Evolutionary conservation across 495 filamentous ascomycete genomes (phyloP).

Genomic region (Annulohypoxylon maeteangense): DNA sequence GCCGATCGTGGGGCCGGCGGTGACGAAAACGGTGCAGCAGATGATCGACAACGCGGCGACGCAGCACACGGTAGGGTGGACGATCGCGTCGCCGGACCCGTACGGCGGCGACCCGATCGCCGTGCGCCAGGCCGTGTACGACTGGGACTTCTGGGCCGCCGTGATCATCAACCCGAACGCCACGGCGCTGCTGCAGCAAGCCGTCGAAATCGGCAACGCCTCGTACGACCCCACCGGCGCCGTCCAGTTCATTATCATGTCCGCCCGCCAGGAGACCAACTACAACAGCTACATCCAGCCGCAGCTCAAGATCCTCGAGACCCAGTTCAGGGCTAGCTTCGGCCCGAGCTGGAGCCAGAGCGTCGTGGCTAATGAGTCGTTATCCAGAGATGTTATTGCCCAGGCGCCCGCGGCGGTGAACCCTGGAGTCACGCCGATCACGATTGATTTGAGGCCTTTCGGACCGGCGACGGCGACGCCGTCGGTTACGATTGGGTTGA

Average conservation of each 20-base stretch:
- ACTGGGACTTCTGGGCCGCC: slow-evolving; percentile 71
- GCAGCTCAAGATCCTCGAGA: slow-evolving; percentile 57
- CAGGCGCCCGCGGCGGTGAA: slow-evolving; percentile 67
- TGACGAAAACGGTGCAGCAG: slow-evolving; percentile 56
- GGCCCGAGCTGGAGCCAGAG: slow-evolving; percentile 63
- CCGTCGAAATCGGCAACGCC: slow-evolving; percentile 65
- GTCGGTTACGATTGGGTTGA: slow-evolving; percentile 72
- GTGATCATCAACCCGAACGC: slow-evolving; percentile 75
- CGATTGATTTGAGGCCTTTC: slow-evolving; percentile 72
- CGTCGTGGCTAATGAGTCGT: slow-evolving; percentile 53
- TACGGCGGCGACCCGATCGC: slow-evolving; percentile 68
- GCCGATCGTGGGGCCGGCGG: slow-evolving; percentile 66
- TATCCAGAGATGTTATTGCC: slow-evolving; percentile 55
- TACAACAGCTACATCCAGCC: slow-evolving; percentile 65
- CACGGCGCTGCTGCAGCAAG: slow-evolving; percentile 67
- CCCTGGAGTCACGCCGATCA: slow-evolving; percentile 71
- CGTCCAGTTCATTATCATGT: slow-evolving; percentile 67
- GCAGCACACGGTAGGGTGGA: slow-evolving; percentile 59
- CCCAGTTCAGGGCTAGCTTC: slow-evolving; percentile 58
- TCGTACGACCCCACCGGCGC: slow-evolving; percentile 72
- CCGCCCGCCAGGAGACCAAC: slow-evolving; percentile 68
- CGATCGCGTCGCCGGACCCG: slow-evolving; percentile 58
- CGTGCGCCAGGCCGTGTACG: slow-evolving; percentile 70
- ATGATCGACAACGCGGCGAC: slow-evolving; percentile 47
- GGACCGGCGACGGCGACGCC: slow-evolving; percentile 65